Evolutionary conservation across 2,329 filamentous ascomycete species (phyloP), one percentile per base, ranked within the genome.

Genomic region (Alternaria ethzedia): DNA sequence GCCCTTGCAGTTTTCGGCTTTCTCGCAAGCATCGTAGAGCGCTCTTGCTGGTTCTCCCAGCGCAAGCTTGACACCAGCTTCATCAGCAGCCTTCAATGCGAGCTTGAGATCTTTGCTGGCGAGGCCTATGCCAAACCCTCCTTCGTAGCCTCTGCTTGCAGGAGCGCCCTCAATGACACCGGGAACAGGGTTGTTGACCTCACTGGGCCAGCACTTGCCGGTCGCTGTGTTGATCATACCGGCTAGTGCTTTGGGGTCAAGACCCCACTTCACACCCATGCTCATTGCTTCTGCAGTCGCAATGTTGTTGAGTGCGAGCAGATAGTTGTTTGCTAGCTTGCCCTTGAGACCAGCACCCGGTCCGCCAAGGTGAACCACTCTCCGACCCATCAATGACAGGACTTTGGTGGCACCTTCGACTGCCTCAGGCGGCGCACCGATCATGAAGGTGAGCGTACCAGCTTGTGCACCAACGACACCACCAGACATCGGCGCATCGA

Each of bases 321-420:
- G 88, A 79, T 99, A 99, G 81, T 99, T 99, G 83, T 99, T 99
- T 57, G 95, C 94, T 30, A 99, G 86, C 82, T 99, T 99, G 43
- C 92, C 96, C 11, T 93, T 92, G 1, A 99, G 86, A 0, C 96
- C 96, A 3, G 92, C 88, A 11, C 94, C 94, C 70, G 96, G 94
- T 1, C 85, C 85, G 5, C 96, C 96, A 73, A 97, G 91, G 78
- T 97, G 94, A 65, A 97, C 86, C 5, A 97, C 91, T 63, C 90
- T 91, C 76, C 90, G 90, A 57, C 96, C 96, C 94, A 99, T 97
- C 64, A 89, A 85, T 21, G 90, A 84, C 6, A 99, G 85, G 1
- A 94, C 85, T 0, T 89, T 86, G 61, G 90, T 90, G 10, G 92
- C 85, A 11, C 88, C 86, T 2, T 88, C 81, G 1, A 96, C 84